Percentiles rank a stretch among this genome's conserved stretches.
phyloP scores from a whole-genome alignment of 139 green algal genomes.

The Eudorina sp. region DNA sequence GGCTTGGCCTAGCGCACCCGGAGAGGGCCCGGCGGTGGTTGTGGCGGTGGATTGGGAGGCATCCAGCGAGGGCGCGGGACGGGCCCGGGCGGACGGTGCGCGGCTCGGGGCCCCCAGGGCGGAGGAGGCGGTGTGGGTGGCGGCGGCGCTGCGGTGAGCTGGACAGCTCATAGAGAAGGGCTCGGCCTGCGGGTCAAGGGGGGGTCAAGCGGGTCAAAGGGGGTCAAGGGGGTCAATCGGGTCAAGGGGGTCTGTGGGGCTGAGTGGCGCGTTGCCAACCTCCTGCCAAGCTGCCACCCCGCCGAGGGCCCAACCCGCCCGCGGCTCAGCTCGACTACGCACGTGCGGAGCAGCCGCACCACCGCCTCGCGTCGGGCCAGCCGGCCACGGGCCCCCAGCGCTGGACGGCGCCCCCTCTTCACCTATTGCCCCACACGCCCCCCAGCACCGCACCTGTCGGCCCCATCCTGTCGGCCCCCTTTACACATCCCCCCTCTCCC shows the following conservation, averaged over 20 bases:
- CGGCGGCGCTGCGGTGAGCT: neutral
- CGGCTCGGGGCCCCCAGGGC: neutral
- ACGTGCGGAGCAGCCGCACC: too few relatives aligned
- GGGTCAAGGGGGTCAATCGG: neutral
- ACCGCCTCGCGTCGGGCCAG: too few relatives aligned
- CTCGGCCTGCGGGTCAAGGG: conserved; percentile 37
- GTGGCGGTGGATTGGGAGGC: neutral
- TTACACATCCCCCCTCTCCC: neutral
- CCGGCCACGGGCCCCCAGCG: too few relatives aligned
- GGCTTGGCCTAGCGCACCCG: neutral
- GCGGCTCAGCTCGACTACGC: too few relatives aligned
- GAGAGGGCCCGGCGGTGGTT: neutral
- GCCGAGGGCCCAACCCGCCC: too few relatives aligned
- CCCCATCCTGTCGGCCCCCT: too few relatives aligned
- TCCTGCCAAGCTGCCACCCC: too few relatives aligned
- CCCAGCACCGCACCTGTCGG: too few relatives aligned
- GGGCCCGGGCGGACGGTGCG: neutral
- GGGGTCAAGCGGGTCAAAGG: neutral
- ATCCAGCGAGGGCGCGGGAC: neutral
- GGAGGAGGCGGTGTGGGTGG: neutral
- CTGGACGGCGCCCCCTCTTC: too few relatives aligned
- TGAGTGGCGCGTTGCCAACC: too few relatives aligned
- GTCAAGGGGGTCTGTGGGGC: too few relatives aligned
- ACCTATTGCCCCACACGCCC: too few relatives aligned
- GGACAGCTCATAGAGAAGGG: conserved; percentile 60